Evolutionary conservation across 352 stramenopile genomes (phyloP), one percentile per base, ranked within the genome.

Genomic region (Peronospora tabacina): DNA sequence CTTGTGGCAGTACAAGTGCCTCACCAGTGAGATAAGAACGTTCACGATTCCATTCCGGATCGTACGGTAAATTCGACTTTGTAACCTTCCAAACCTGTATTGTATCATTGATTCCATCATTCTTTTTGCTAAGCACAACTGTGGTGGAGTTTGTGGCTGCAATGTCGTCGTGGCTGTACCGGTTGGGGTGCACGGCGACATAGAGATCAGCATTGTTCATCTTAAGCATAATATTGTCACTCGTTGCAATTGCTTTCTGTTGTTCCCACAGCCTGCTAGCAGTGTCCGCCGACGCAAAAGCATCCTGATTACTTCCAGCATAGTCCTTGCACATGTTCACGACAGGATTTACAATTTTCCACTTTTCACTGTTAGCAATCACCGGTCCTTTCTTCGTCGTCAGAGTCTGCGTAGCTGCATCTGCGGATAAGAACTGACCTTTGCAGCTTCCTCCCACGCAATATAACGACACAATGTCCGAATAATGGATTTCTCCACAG

Each of bases 61-160:
- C 82, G 36, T 86, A 92, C 2, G 83, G 83, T 28, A 94, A 66
- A 38, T 90, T 94, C 13, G 78, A 78, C 43, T 94, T 91, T n/a
- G 83, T 91, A 19, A 92, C 55, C 37, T 87, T 81, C 83, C 83
- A 94, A 6, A 82, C 54, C 47, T 94, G 81, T 35, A 81, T 33
- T 1, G 62, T 66, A 32, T 83, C 67, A 29, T 79, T 64, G 4
- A 67, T 66, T 3, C 51, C 65, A 26, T 84, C 75, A 26, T 75
- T 74, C 40, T 78, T 60, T 19, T 71, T 68, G 44, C 63, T 70
- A 0, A 90, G 57, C 7, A 72, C 45, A 1, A 87, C 65, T 15
- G 36, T 58, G 7, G 65, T 46, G 6, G 40, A 17, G 2, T 42
- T 35, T 17, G 19, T 9, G 20, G n/a, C 32, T 45, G 26, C 3